Conservation (phyloP, 1,139 yeast genomes). For the Debaryomyces sp. region DNA sequence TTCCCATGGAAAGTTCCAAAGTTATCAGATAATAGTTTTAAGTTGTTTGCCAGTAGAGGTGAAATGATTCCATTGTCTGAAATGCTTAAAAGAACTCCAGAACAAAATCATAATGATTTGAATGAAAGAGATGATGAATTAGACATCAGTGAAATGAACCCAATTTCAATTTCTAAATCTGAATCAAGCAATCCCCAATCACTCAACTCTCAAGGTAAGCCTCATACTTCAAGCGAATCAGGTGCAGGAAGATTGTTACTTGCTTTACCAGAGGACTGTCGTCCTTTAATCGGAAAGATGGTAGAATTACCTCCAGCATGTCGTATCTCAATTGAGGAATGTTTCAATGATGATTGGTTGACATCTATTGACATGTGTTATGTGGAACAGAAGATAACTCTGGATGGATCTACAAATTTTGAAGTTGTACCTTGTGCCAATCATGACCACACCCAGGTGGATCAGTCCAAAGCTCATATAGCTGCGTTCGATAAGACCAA, state of each 20-base stretch:
- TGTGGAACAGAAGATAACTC: slow-evolving; percentile 43
- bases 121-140: slow-evolving; percentile 32
- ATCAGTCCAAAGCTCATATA: slow-evolving; percentile 92
- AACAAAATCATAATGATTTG: slow-evolving; percentile 23
- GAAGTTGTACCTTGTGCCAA: slow-evolving; percentile 47
- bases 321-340: slow-evolving; percentile 81
- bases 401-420: slow-evolving; percentile 36
- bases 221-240: slow-evolving; percentile 59
- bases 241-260: slow-evolving; percentile 72
- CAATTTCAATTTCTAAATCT: slow-evolving; percentile 11
- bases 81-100: slow-evolving; percentile 43
- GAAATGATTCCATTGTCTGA: slow-evolving; percentile 46
- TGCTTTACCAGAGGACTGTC: slow-evolving; percentile 71
- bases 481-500: slow-evolving; percentile 86
- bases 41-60: slow-evolving; percentile 57
- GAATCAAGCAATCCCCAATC: slow-evolving; percentile 12
- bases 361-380: slow-evolving; percentile 66
- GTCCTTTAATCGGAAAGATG: slow-evolving; percentile 69
- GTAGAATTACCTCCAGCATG: slow-evolving; percentile 84
- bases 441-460: slow-evolving; percentile 86
- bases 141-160: slow-evolving; percentile 22
- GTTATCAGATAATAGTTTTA: slow-evolving; percentile 79
- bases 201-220: slow-evolving; percentile 38
- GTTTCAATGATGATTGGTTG: slow-evolving; percentile 81
- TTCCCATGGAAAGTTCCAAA: slow-evolving; percentile 99